Percentiles rank a stretch among this genome's conserved stretches.
Evolutionary conservation across 805 yeast species (phyloP).

Genomic region (Ogataea nakhonphanomensis): DNA sequence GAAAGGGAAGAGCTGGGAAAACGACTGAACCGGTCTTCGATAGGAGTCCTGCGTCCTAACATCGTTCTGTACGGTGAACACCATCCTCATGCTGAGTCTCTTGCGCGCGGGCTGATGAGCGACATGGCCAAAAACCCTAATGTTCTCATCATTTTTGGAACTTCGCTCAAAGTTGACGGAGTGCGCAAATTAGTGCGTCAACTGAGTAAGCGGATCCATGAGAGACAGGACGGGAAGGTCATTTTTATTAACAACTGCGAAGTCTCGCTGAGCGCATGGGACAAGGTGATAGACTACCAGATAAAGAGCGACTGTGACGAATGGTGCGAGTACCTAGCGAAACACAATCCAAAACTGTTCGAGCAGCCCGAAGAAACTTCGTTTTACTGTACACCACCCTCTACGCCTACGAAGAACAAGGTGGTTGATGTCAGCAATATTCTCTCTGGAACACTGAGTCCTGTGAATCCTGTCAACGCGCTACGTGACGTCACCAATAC

Average conservation of each 20-base stretch:
- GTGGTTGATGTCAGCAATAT: constrained; percentile 4
- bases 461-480: neutral
- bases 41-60: constrained; percentile 82
- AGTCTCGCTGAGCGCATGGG: constrained; percentile 63
- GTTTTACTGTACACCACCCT: constrained; percentile 22
- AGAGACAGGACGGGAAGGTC: constrained; percentile 71
- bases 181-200: constrained; percentile 72
- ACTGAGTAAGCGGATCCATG: constrained; percentile 67
- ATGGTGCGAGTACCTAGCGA: constrained; percentile 59
- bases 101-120: constrained; percentile 62
- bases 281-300: constrained; percentile 71
- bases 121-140: constrained; percentile 74
- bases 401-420: constrained; percentile 18
- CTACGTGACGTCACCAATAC: constrained; percentile 5
- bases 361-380: constrained; percentile 29
- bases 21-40: constrained; percentile 62
- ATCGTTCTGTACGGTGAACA: constrained; percentile 92
- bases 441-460: neutral
- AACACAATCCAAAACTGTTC: constrained; percentile 60
- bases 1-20: constrained; percentile 67
- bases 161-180: constrained; percentile 88
- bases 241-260: constrained; percentile 71
- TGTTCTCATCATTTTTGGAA: constrained; percentile 82
- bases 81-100: constrained; percentile 81
- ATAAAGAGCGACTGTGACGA: constrained; percentile 76